Evolutionary conservation across 2,329 filamentous ascomycete species (phyloP).

Genomic region (Cercospora zeae-maydis): DNA sequence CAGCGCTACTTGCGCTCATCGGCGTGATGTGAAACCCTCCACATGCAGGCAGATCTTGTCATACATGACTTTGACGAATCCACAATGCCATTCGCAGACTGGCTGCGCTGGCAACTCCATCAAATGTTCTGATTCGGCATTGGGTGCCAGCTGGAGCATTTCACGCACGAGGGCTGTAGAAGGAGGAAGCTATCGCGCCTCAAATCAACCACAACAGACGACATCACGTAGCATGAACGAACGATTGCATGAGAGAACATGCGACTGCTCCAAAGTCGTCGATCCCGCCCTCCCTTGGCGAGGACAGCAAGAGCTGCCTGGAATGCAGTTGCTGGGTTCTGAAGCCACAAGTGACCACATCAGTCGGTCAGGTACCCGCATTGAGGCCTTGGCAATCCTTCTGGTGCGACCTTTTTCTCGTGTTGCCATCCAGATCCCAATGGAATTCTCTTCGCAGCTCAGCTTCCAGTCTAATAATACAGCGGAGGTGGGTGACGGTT

Average conservation of each 20-base stretch:
- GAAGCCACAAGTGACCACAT: not conserved
- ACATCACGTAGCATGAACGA: conserved; percentile 6
- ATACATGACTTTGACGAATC: not conserved
- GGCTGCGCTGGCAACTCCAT: not conserved
- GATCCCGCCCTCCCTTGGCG: not conserved
- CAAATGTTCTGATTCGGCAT: not conserved
- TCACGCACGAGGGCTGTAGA: not conserved
- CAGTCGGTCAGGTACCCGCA: conserved; percentile 2
- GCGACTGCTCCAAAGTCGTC: not conserved
- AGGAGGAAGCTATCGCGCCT: not conserved
- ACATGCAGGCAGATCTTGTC: not conserved
- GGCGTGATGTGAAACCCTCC: not conserved
- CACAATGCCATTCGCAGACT: not conserved
- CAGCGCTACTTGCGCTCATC: not conserved
- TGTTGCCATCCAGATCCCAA: not conserved
- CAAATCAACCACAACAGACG: not conserved
- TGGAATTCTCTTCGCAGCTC: not conserved
- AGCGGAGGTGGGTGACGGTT: not conserved
- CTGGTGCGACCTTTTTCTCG: conserved; percentile 7
- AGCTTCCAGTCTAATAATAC: not conserved
- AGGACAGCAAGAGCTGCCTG: not conserved
- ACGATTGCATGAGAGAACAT: conserved; percentile 4
- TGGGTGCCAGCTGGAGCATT: not conserved
- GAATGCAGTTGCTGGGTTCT: conserved; percentile 4
- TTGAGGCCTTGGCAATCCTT: conserved; percentile 9